A percentile compares a stretch with the other conserved stretches of the same genome.
These are phyloP conservation scores for Pelagophyceae sp. DNA, from an alignment of 352 stramenopile genomes.

Conservation along the genomic window DNA sequence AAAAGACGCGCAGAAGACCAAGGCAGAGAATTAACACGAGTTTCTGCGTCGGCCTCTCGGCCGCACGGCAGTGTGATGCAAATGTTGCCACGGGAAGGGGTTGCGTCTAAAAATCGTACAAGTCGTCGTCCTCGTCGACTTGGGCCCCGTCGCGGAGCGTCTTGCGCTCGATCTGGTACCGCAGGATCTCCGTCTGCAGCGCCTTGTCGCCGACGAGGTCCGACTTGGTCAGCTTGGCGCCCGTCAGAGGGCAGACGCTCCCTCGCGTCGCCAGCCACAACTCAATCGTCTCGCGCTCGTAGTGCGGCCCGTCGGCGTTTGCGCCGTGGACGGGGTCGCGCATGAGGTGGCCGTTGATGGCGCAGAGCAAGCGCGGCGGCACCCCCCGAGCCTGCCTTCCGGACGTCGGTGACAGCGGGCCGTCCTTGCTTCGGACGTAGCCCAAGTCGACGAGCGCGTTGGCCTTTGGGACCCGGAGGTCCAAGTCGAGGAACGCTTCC, in stretches of 20 bases:
- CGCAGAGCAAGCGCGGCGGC: constrained; percentile 35
- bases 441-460: constrained; percentile 3
- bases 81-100: not conserved
- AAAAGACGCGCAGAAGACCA: no score
- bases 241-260: constrained; percentile 41
- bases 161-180: constrained; percentile 26
- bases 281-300: constrained; percentile 39
- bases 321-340: constrained; percentile 29
- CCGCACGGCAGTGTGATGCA: no score
- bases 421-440: not conserved
- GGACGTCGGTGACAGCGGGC: not conserved
- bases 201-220: constrained; percentile 4
- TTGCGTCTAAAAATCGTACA: constrained; percentile 35
- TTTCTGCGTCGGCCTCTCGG: no score
- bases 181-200: constrained; percentile 15
- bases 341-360: constrained; percentile 48
- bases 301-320: constrained; percentile 31
- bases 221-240: constrained; percentile 20
- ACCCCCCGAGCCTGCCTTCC: no score
- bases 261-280: constrained; percentile 42
- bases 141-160: constrained; percentile 17
- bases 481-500: constrained; percentile 21
- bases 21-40: no score
- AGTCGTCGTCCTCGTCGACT: constrained; percentile 28
- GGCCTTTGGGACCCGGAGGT: constrained; percentile 21